Evolutionary conservation across 2,329 filamentous ascomycete species (phyloP).

Genomic region (Aspergillus sp.): DNA sequence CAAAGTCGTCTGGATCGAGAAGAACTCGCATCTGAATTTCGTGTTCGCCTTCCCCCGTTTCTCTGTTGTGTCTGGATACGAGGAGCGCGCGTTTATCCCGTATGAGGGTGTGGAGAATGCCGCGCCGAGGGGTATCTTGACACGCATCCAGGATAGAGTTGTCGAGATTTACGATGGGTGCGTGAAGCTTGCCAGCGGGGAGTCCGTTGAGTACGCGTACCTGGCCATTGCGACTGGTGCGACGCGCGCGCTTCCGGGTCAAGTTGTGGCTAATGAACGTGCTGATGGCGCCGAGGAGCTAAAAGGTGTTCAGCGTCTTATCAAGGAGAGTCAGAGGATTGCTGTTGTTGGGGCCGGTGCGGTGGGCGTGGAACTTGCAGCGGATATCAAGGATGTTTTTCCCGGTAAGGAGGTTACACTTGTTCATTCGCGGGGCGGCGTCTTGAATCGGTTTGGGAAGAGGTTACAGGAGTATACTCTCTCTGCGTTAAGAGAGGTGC

Average conservation of each 20-base stretch:
- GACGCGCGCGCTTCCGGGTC: neutral
- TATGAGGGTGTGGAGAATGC: neutral
- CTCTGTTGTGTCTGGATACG: neutral
- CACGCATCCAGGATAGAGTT: neutral
- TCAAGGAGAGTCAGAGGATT: neutral
- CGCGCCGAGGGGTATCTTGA: neutral
- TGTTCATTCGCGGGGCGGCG: constrained; percentile 45
- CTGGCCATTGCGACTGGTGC: constrained; percentile 5
- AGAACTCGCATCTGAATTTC: constrained; percentile 10
- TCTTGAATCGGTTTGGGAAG: constrained; percentile 55
- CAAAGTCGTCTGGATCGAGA: constrained; percentile 7
- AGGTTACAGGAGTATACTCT: constrained; percentile 40
- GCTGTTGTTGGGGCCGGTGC: constrained; percentile 8
- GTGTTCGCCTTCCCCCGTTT: constrained; percentile 3
- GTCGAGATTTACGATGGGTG: neutral
- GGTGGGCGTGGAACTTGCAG: constrained; percentile 7
- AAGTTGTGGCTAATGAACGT: neutral
- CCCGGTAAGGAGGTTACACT: constrained; percentile 4
- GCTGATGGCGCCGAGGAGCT: neutral
- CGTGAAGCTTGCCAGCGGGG: neutral
- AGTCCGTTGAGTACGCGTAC: neutral
- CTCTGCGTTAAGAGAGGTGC: constrained; percentile 41
- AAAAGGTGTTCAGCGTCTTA: neutral
- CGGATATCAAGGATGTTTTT: constrained; percentile 6
- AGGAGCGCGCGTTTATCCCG: constrained; percentile 11